These are phyloP conservation scores for Carex cristatella DNA, from an alignment of 176 grass and related monocot genomes.

Conservation along the genomic window DNA sequence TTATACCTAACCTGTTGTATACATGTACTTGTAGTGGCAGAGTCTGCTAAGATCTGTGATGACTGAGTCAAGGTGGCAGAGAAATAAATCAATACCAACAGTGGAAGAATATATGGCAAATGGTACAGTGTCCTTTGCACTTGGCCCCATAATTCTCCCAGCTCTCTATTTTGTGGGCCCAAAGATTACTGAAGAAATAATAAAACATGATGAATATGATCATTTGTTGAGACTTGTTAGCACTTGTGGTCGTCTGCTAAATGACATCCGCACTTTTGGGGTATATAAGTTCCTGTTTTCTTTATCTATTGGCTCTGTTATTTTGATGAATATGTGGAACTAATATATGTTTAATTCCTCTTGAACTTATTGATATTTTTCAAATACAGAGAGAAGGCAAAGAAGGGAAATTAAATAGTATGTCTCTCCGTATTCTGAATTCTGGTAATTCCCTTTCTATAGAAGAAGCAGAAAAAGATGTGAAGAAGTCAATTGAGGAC, in stretches of 20 bases:
- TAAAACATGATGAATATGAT: constrained; percentile 37
- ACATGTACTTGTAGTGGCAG: constrained; percentile 40
- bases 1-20: neutral
- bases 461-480: constrained; percentile 26
- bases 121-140: constrained; percentile 37
- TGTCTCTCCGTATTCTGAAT: constrained; percentile 32
- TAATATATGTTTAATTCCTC: neutral
- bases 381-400: constrained; percentile 46
- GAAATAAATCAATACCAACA: constrained; percentile 34
- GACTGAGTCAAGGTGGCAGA: constrained; percentile 47
- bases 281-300: constrained; percentile 20
- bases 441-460: constrained; percentile 24
- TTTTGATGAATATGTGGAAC: neutral
- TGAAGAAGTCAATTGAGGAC: constrained; percentile 15
- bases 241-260: constrained; percentile 53
- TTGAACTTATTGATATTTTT: neutral
- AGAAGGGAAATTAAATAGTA: constrained; percentile 55
- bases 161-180: constrained; percentile 53
- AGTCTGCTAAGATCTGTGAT: constrained; percentile 57
- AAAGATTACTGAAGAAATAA: constrained; percentile 23
- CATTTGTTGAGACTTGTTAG: constrained; percentile 46
- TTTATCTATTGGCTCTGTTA: neutral
- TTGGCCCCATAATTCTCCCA: constrained; percentile 56
- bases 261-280: constrained; percentile 42
- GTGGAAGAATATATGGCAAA: constrained; percentile 52